These are phyloP conservation scores for Cyberlindnera mississippiensis DNA, from an alignment of 805 yeast genomes.

Conservation along the genomic window DNA sequence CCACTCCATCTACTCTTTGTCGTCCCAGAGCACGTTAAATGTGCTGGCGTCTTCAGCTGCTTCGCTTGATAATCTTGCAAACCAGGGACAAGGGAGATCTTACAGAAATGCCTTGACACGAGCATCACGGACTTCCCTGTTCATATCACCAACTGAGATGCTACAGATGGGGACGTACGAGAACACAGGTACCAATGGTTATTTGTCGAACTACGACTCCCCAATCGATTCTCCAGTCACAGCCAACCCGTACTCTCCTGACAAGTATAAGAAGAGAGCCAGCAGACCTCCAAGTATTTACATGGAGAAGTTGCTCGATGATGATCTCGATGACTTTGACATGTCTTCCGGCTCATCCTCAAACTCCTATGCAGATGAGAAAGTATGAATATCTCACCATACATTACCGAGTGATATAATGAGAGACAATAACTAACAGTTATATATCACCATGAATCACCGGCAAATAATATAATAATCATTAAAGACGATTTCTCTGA, in stretches of 20 bases:
- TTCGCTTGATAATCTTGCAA: conserved; percentile 17
- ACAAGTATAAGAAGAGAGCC: conserved; percentile 9
- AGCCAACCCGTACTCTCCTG: background rate
- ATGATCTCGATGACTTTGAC: conserved; percentile 14
- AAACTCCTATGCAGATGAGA: conserved; percentile 15
- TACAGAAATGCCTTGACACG: conserved; percentile 24
- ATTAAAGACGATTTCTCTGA: no score
- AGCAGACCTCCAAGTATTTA: conserved; percentile 47
- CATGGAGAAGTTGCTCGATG: conserved; percentile 42
- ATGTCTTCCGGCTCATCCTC: conserved; percentile 3
- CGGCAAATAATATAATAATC: no score
- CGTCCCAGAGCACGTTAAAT: conserved; percentile 30
- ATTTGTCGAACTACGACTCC: conserved; percentile 14
- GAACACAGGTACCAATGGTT: conserved; percentile 8
- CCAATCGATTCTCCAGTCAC: conserved; percentile 25
- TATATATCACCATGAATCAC: no score
- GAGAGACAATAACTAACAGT: no score
- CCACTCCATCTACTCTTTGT: conserved; percentile 29
- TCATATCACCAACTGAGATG: conserved; percentile 48
- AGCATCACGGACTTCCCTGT: conserved; percentile 41
- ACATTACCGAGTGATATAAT: no score
- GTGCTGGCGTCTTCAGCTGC: conserved; percentile 19
- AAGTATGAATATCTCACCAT: conserved; percentile 14
- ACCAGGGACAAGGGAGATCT: conserved; percentile 22
- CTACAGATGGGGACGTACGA: conserved; percentile 22